Conservation (phyloP, 78 protist species). For the Bodo saltans region DNA sequence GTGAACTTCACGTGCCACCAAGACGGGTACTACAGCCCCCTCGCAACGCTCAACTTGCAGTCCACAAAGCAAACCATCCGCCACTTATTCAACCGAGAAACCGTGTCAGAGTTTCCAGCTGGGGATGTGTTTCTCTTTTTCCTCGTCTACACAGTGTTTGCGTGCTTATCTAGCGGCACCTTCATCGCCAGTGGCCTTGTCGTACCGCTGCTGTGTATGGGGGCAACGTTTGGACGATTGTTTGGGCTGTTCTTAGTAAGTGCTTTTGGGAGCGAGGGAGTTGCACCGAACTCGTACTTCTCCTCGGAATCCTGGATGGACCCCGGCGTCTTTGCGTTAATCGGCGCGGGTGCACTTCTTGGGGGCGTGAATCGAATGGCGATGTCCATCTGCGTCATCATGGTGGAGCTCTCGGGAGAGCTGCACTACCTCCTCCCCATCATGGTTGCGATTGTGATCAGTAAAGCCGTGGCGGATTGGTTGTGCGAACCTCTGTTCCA, state of each 20-base stretch:
- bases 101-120: neutral
- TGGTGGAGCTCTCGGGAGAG: conserved; percentile 58
- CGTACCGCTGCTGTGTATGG: conserved; percentile 76
- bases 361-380: conserved; percentile 50
- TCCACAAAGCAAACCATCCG: neutral
- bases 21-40: neutral
- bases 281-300: neutral
- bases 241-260: conserved; percentile 38
- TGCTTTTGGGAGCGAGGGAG: neutral
- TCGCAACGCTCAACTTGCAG: neutral
- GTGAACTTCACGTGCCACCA: neutral
- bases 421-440: conserved; percentile 44
- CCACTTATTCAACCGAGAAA: neutral
- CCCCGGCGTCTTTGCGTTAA: conserved; percentile 49
- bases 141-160: conserved; percentile 4
- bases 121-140: neutral
- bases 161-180: conserved; percentile 22
- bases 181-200: conserved; percentile 36
- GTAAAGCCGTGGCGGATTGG: conserved; percentile 50
- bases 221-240: conserved; percentile 80
- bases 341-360: conserved; percentile 59
- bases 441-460: conserved; percentile 39
- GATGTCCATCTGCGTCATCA: conserved; percentile 45
- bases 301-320: neutral
- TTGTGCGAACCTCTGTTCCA: conserved; percentile 13